Conservation (phyloP, 176 grass and related monocot species). For the Carex cristatella region DNA sequence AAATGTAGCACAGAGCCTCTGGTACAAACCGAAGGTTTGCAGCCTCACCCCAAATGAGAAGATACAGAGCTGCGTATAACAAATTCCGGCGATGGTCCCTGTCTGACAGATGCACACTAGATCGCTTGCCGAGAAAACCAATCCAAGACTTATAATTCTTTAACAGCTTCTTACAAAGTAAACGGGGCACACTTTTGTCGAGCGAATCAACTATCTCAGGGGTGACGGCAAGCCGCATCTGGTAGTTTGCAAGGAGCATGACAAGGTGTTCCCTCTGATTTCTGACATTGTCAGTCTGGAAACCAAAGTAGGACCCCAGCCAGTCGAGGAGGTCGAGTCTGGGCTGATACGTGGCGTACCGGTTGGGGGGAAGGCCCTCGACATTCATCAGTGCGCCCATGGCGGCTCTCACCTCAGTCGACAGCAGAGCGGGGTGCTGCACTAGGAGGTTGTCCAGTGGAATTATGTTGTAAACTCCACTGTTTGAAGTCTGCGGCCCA, state of each 20-base stretch:
- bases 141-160: constrained; percentile 79
- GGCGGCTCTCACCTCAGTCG: constrained; percentile 80
- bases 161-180: constrained; percentile 70
- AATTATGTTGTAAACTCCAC: constrained; percentile 79
- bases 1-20: constrained; percentile 93
- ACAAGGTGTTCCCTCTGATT: constrained; percentile 99
- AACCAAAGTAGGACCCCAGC: constrained; percentile 82
- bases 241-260: constrained; percentile 87
- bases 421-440: constrained; percentile 52
- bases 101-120: constrained; percentile 33
- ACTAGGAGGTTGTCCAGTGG: constrained; percentile 72
- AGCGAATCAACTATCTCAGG: constrained; percentile 47
- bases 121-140: constrained; percentile 59
- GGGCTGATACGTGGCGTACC: constrained; percentile 26
- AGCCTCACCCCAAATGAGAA: constrained; percentile 92
- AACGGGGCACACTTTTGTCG: constrained; percentile 35
- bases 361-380: constrained; percentile 47
- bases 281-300: constrained; percentile 75
- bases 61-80: constrained; percentile 74
- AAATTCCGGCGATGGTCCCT: constrained; percentile 53
- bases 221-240: constrained; percentile 37
- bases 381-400: constrained; percentile 44
- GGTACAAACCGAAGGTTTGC: constrained; percentile 92
- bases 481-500: neutral
- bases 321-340: constrained; percentile 78